Percentiles rank a stretch among this genome's conserved stretches.
Conservation (phyloP, 495 filamentous ascomycete genomes). For the Parachaetomium inaequale region DNA sequence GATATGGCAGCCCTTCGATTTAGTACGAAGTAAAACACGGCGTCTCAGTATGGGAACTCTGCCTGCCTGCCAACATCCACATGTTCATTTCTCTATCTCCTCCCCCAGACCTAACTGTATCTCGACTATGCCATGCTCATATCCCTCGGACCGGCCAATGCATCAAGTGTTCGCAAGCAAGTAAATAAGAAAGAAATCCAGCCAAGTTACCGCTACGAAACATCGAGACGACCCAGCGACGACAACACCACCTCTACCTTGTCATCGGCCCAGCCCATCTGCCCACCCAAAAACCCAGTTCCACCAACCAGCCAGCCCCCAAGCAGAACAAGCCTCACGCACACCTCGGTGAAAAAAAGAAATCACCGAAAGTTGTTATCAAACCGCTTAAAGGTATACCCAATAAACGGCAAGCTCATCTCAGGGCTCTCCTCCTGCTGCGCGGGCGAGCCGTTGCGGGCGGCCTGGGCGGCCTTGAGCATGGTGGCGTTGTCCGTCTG, state of each 20-base stretch:
- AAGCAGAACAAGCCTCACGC: too few species aligned
- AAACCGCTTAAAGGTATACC: slow-evolving; percentile 98
- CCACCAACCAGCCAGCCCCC: background rate
- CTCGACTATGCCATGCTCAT: background rate
- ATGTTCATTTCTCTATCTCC: background rate
- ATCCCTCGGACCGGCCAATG: background rate
- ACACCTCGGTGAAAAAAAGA: background rate
- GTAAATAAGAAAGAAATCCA: background rate
- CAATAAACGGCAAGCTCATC: slow-evolving; percentile 94
- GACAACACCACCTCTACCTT: background rate
- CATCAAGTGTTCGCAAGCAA: background rate
- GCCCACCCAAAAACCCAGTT: background rate
- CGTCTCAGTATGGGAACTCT: too few species aligned
- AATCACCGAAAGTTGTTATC: slow-evolving; percentile 64
- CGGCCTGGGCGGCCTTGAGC: slow-evolving; percentile 61
- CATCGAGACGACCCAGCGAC: background rate
- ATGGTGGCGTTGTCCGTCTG: slow-evolving; percentile 79
- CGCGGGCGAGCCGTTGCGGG: background rate
- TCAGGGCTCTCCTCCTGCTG: slow-evolving; percentile 59
- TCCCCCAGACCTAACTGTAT: background rate
- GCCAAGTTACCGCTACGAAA: background rate
- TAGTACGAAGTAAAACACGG: too few species aligned
- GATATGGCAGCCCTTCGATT: too few species aligned
- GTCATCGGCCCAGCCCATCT: background rate
- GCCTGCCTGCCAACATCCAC: background rate